Percentiles rank a stretch among this genome's conserved stretches.
These are phyloP conservation scores for Edaphochlamys debaryana DNA, from an alignment of 139 green algal species.

Conservation along the genomic window DNA sequence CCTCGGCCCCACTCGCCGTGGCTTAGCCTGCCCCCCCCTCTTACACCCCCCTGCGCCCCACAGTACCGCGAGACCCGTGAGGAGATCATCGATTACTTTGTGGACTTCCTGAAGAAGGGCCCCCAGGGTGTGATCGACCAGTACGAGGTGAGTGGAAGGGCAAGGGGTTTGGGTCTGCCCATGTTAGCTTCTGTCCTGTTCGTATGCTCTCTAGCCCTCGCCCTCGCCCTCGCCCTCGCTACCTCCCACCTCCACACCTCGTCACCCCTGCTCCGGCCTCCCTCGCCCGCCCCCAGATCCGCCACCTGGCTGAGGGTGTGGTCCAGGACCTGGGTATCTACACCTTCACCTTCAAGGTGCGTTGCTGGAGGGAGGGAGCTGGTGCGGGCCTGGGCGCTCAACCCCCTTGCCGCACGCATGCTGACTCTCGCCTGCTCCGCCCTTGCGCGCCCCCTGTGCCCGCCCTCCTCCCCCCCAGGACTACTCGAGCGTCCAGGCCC, in stretches of 20 bases:
- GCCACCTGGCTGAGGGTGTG: conserved; percentile 5
- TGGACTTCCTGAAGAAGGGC: not conserved
- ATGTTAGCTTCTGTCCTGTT: too few species aligned
- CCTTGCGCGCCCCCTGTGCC: too few species aligned
- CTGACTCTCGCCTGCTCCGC: not conserved
- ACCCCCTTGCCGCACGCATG: too few species aligned
- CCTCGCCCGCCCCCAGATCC: not conserved
- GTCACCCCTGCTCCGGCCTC: not conserved
- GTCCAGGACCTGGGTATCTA: conserved; percentile 9
- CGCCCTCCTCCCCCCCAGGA: not conserved
- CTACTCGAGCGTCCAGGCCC: not conserved
- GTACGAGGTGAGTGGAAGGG: not conserved
- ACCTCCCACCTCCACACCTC: not conserved
- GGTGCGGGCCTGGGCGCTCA: too few species aligned
- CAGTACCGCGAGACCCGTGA: not conserved
- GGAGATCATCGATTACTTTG: conserved; percentile 31
- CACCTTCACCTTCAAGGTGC: conserved; percentile 30
- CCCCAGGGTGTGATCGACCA: conserved; percentile 4
- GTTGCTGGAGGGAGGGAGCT: not conserved
- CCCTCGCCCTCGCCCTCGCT: not conserved
- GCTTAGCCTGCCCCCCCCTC: too few species aligned
- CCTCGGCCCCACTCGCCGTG: too few species aligned
- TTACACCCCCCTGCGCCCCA: not conserved
- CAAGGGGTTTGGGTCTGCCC: too few species aligned
- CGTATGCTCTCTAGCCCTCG: not conserved